Percentiles rank a stretch among this genome's conserved stretches.
Evolutionary conservation across 2,329 filamentous ascomycete species (phyloP).

Genomic region (Tolypocladium amazonense): DNA sequence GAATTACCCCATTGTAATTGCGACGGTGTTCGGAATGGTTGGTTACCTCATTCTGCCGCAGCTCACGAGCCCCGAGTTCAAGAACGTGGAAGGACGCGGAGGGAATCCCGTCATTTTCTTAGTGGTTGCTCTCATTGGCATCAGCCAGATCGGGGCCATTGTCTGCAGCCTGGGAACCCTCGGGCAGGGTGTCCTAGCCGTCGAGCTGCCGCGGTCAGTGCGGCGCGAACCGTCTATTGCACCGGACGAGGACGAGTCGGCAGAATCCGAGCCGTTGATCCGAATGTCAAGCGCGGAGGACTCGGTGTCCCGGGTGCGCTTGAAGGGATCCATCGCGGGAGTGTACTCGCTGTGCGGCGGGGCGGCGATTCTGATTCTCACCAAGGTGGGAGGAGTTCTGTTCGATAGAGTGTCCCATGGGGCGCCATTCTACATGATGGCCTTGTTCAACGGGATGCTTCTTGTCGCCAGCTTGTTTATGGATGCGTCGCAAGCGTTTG

Average conservation of each 20-base stretch:
- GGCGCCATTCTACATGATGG: conserved; percentile 92
- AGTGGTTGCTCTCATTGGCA: conserved; percentile 69
- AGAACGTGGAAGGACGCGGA: conserved; percentile 50
- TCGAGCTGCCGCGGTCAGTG: conserved; percentile 24
- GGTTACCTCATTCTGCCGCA: conserved; percentile 70
- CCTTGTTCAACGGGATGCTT: conserved; percentile 69
- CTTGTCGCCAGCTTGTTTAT: conserved; percentile 45
- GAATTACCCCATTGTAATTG: conserved; percentile 64
- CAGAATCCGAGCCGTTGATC: conserved; percentile 31
- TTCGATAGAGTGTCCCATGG: conserved; percentile 69
- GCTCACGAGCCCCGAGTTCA: conserved; percentile 67
- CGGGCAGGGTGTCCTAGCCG: conserved; percentile 63
- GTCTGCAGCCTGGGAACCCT: conserved; percentile 90
- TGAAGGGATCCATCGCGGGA: conserved; percentile 92
- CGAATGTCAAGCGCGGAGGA: conserved; percentile 17
- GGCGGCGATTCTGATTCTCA: conserved; percentile 79
- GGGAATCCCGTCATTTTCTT: conserved; percentile 62
- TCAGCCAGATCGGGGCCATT: conserved; percentile 93
- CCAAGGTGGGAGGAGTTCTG: conserved; percentile 77
- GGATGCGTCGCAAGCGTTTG: conserved; percentile 32
- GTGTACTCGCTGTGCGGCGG: conserved; percentile 89
- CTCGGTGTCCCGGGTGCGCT: conserved; percentile 37
- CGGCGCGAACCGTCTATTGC: conserved; percentile 16
- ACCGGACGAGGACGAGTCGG: conserved; percentile 27
- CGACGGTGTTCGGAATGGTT: conserved; percentile 61